Conservation (phyloP, 2,329 filamentous ascomycete species). For the Sporothrix phasma region DNA sequence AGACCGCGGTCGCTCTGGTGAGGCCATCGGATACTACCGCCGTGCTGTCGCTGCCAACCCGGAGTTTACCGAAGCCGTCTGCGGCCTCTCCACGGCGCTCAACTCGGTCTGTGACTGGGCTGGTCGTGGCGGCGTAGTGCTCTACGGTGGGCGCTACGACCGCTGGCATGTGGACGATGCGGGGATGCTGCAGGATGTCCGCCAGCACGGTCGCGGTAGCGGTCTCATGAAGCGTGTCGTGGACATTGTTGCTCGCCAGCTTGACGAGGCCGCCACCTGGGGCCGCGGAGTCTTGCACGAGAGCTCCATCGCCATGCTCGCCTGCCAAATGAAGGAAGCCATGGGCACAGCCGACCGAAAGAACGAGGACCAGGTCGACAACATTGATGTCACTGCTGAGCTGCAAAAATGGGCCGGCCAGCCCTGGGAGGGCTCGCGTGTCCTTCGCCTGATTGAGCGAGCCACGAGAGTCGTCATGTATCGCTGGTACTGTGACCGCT, state of each 20-base stretch:
- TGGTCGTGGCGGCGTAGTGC: slow-evolving; percentile 73
- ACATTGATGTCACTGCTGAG: slow-evolving; percentile 31
- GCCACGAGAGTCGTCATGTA: slow-evolving; percentile 67
- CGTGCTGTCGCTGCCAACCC: slow-evolving; percentile 86
- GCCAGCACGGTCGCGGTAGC: slow-evolving; percentile 47
- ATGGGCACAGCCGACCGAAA: not conserved
- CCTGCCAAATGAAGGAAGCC: slow-evolving; percentile 35
- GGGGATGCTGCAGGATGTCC: slow-evolving; percentile 72
- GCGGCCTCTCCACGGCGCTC: slow-evolving; percentile 84
- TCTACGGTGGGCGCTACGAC: slow-evolving; percentile 65
- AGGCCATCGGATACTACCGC: slow-evolving; percentile 87
- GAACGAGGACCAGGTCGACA: slow-evolving; percentile 10
- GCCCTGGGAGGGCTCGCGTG: slow-evolving; percentile 78
- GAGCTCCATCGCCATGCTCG: slow-evolving; percentile 40
- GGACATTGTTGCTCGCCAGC: slow-evolving; percentile 79
- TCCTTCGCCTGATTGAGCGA: slow-evolving; percentile 77
- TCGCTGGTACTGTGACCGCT: slow-evolving; percentile 79
- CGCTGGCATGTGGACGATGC: slow-evolving; percentile 86
- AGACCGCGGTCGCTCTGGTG: slow-evolving; percentile 82
- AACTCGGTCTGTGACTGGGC: slow-evolving; percentile 96
- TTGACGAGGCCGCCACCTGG: slow-evolving; percentile 79
- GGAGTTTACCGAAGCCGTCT: slow-evolving; percentile 93
- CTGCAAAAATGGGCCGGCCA: slow-evolving; percentile 56
- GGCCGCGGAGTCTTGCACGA: slow-evolving; percentile 57
- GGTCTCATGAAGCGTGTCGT: slow-evolving; percentile 88